Evolutionary conservation across 768 basidiomycete species (phyloP).

Genomic region (Paxillus involutus): DNA sequence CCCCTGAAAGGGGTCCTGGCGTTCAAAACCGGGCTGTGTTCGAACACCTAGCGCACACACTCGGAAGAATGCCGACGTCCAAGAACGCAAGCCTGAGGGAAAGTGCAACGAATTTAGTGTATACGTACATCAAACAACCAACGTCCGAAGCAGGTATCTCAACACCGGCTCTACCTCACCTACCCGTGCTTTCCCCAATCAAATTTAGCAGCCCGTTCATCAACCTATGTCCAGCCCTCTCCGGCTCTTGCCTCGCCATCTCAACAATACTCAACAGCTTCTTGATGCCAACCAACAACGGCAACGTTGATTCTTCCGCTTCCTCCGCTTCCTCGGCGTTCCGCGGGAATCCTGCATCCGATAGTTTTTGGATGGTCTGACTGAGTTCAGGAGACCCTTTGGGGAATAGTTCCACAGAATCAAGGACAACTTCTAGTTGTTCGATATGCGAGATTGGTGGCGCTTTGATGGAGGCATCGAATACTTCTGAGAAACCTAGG

Average conservation of each 20-base stretch:
- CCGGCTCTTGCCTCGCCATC: conserved; percentile 96
- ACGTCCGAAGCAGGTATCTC: background rate
- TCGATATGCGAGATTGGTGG: conserved; percentile 74
- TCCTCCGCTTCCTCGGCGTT: conserved; percentile 42
- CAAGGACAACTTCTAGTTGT: conserved; percentile 74
- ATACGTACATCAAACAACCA: conserved; percentile 5
- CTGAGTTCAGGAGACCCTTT: conserved; percentile 48
- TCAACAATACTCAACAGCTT: conserved; percentile 88
- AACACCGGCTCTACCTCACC: too few species aligned
- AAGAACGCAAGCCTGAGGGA: too few species aligned
- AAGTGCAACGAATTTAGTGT: background rate
- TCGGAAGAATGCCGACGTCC: too few species aligned
- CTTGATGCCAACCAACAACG: conserved; percentile 88
- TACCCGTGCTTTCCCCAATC: conserved; percentile 9
- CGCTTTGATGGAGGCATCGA: conserved; percentile 85
- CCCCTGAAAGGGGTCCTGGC: background rate
- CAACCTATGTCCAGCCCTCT: conserved; percentile 73
- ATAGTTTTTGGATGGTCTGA: conserved; percentile 62
- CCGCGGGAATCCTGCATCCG: conserved; percentile 67
- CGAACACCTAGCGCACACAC: too few species aligned
- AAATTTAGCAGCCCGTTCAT: conserved; percentile 62
- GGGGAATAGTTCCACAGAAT: conserved; percentile 76
- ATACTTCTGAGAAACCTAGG: conserved; percentile 84
- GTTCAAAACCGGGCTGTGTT: too few species aligned
- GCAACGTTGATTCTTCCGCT: conserved; percentile 44